A percentile compares a stretch with the other conserved stretches of the same genome.
Evolutionary conservation across 1,284 basidiomycete species (phyloP).

Genomic region (Ustanciosporium gigantosporum): DNA sequence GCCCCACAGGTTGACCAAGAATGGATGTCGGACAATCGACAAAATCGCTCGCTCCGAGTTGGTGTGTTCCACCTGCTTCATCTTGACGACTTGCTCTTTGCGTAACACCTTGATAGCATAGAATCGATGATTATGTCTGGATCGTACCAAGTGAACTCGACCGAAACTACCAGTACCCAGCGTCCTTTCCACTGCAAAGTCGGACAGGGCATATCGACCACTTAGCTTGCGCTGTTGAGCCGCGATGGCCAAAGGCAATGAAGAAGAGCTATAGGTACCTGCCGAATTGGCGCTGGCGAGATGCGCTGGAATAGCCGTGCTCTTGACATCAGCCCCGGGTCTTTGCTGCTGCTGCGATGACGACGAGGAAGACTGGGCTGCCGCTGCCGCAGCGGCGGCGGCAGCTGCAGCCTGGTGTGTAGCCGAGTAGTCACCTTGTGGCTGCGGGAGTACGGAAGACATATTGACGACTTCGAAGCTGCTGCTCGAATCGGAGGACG

Average conservation of each 20-base stretch:
- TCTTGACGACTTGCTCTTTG: slow-evolving; percentile 82
- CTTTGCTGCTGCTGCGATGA: slow-evolving; percentile 4
- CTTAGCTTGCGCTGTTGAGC: slow-evolving; percentile 46
- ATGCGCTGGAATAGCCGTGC: slow-evolving; percentile 4
- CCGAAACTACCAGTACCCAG: slow-evolving; percentile 59
- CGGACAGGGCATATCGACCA: slow-evolving; percentile 56
- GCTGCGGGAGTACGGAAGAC: slow-evolving; percentile 7
- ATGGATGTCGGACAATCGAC: slow-evolving; percentile 85
- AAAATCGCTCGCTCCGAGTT: slow-evolving; percentile 93
- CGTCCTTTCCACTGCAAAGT: slow-evolving; percentile 56
- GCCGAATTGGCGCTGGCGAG: slow-evolving; percentile 28
- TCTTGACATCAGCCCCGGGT: neutral
- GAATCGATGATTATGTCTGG: slow-evolving; percentile 56
- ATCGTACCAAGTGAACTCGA: slow-evolving; percentile 56
- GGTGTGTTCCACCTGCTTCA: slow-evolving; percentile 97
- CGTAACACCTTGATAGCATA: slow-evolving; percentile 60
- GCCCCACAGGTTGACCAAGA: slow-evolving; percentile 98
- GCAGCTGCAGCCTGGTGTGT: slow-evolving; percentile 28
- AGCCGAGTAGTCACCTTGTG: slow-evolving; percentile 19
- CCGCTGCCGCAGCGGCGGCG: slow-evolving; percentile 18
- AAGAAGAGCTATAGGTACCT: slow-evolving; percentile 32
- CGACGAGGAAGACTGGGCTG: slow-evolving; percentile 2
- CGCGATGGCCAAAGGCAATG: slow-evolving; percentile 36
- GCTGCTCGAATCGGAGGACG: too few species aligned
- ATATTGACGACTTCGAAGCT: neutral